phyloP scores from a whole-genome alignment of 805 yeast genomes.

The Maudiozyma turicensis region DNA sequence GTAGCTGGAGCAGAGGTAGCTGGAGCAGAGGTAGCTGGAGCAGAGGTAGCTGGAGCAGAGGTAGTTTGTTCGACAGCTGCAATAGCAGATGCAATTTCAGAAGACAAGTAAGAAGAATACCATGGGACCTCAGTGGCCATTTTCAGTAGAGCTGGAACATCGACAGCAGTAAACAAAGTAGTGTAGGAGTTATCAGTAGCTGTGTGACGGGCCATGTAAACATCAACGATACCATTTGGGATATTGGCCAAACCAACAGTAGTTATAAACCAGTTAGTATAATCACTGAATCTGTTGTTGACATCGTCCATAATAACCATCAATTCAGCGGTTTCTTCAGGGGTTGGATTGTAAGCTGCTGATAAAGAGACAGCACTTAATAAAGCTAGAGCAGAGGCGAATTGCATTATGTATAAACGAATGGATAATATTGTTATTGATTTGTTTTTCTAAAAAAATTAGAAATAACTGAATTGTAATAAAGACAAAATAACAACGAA shows the following conservation, averaged over 20 bases:
- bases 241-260: neutral
- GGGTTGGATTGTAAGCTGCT: conserved; percentile 3
- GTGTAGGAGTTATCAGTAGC: conserved; percentile 1
- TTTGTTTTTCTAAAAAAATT: neutral
- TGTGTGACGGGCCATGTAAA: neutral
- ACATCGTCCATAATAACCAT: conserved; percentile 13
- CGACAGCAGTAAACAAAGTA: neutral
- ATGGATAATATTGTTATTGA: neutral
- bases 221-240: neutral
- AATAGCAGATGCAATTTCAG: conserved; percentile 5
- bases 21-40: neutral
- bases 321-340: conserved; percentile 10
- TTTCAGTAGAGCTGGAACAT: neutral
- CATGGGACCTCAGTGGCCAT: conserved; percentile 26
- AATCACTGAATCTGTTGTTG: conserved; percentile 7
- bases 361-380: neutral
- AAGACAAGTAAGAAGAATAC: conserved; percentile 21
- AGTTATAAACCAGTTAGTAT: conserved; percentile 1
- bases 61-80: neutral
- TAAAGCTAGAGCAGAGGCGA: neutral
- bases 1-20: neutral
- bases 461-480: too few relatives aligned
- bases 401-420: conserved; percentile 1
- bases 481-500: too few relatives aligned
- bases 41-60: neutral